Conservation (phyloP, 2,329 filamentous ascomycete species). For the Juglanconis sp. region DNA sequence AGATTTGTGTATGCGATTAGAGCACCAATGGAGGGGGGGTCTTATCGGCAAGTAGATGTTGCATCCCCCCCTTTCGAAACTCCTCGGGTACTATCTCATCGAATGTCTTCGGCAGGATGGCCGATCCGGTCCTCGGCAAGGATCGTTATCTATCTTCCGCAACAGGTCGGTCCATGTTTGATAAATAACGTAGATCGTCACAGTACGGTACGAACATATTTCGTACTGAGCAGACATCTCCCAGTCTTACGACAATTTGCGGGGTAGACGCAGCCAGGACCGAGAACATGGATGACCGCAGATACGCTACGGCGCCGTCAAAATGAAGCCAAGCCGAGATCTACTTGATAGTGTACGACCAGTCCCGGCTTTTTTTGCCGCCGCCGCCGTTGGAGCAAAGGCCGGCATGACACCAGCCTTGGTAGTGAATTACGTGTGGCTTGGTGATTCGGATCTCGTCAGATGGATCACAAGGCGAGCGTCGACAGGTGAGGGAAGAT, state of each 20-base stretch:
- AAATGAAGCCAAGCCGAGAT: no score
- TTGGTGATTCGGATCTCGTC: neutral
- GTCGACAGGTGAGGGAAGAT: neutral
- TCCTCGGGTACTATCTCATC: neutral
- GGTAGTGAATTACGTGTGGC: neutral
- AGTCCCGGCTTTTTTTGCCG: neutral
- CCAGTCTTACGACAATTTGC: neutral
- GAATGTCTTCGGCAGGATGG: neutral
- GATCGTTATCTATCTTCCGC: neutral
- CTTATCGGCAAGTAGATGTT: neutral
- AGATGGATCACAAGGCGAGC: neutral
- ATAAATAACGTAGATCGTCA: no score
- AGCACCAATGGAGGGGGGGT: neutral
- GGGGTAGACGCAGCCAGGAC: neutral
- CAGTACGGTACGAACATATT: no score
- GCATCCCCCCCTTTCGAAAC: neutral
- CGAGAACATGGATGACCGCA: no score
- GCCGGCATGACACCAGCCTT: neutral
- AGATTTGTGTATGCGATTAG: neutral
- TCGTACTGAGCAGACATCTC: no score
- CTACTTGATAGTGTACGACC: no score
- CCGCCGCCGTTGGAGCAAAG: neutral
- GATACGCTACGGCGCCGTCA: no score
- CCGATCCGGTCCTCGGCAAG: neutral
- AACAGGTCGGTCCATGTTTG: neutral